Conservation (phyloP, 768 basidiomycete species). For the Naganishia friedmannii region DNA sequence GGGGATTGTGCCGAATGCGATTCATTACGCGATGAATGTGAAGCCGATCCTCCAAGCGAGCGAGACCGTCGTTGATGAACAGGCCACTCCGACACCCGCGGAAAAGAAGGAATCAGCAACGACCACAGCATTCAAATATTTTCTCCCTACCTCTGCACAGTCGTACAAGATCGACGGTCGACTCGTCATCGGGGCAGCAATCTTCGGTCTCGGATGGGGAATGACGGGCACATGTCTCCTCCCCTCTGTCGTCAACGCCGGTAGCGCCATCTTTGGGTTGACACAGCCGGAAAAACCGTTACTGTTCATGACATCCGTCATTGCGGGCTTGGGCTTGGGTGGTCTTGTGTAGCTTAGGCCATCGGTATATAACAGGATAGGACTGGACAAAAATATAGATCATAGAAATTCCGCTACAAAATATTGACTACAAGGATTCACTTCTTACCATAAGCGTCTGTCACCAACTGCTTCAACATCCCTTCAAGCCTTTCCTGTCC, state of each 20-base stretch:
- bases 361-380: not conserved
- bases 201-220: conserved; percentile 54
- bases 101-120: not conserved
- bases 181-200: conserved; percentile 41
- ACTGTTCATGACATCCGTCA: conserved; percentile 1
- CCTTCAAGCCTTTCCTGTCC: conserved; percentile 9
- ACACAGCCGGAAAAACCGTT: not conserved
- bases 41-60: not conserved
- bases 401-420: no score
- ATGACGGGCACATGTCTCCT: conserved; percentile 48
- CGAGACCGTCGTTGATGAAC: not conserved
- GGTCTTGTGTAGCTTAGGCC: not conserved
- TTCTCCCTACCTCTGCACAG: conserved; percentile 16
- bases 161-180: conserved; percentile 31
- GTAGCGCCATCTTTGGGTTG: conserved; percentile 6
- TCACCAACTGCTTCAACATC: not conserved
- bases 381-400: not conserved
- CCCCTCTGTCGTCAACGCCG: conserved; percentile 12
- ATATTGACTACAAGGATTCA: no score
- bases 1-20: conserved; percentile 48
- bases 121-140: conserved; percentile 3
- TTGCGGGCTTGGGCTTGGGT: conserved; percentile 6
- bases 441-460: not conserved
- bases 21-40: conserved; percentile 34
- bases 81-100: not conserved